Conservation (phyloP, 139 green algal species). For the Volvox africanus region DNA sequence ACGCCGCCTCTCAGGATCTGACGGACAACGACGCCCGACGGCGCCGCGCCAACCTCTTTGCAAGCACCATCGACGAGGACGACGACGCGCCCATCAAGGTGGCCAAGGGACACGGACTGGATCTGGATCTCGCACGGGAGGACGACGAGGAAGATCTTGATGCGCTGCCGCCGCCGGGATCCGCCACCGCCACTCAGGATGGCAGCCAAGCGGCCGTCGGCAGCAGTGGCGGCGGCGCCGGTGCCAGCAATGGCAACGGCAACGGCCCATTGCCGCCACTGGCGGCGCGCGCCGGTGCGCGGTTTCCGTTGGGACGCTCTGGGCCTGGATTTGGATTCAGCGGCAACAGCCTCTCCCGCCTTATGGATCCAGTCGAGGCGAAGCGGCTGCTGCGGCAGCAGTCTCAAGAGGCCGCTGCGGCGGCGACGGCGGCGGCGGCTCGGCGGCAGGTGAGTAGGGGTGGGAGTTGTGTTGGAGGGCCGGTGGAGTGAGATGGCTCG, state of each 20-base stretch:
- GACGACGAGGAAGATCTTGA: slow-evolving; percentile 13
- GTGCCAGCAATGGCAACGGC: background rate
- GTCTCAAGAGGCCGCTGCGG: background rate
- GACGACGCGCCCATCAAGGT: slow-evolving; percentile 38
- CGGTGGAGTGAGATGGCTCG: too few relatives aligned
- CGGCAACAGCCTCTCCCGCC: background rate
- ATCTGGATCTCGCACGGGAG: slow-evolving; percentile 31
- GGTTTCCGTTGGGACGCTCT: background rate
- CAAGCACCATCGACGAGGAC: background rate
- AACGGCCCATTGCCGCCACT: background rate
- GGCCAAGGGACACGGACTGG: background rate
- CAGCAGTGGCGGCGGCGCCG: too few relatives aligned
- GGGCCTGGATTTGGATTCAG: background rate
- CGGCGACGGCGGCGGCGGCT: too few relatives aligned
- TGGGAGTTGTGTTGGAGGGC: too few relatives aligned
- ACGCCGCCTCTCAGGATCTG: slow-evolving; percentile 29
- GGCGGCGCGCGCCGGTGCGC: background rate
- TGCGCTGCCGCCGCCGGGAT: background rate
- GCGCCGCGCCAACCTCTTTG: slow-evolving; percentile 34
- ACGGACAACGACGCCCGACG: slow-evolving; percentile 31
- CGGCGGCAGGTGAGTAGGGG: too few relatives aligned
- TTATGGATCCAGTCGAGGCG: slow-evolving; percentile 27
- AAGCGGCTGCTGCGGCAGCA: slow-evolving; percentile 13
- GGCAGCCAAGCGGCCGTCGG: too few relatives aligned
- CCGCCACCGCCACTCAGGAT: background rate